Evolutionary conservation across 768 basidiomycete species (phyloP), one percentile per base, ranked within the genome.

Genomic region (Macrolepiota albuminosa): DNA sequence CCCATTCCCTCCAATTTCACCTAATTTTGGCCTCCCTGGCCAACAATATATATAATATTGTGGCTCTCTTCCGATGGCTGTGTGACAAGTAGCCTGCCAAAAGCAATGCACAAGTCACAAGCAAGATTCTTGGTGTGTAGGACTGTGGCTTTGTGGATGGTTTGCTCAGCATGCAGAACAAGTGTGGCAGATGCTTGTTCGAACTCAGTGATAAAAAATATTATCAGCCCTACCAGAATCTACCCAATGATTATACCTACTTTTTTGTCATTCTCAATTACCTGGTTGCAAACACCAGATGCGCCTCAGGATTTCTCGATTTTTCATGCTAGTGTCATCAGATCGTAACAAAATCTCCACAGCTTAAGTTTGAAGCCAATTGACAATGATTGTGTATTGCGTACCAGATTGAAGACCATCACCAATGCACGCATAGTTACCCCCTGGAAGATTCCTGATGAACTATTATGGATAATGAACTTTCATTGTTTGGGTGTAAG

Each of bases 31-130:
- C 58, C 68, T 74, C 14, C 72, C 68, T 14, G 75, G 63, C 64
- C 78, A 78, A 70, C 81, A 81, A n/a, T n/a, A 66, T 79, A 81
- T 14, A 82, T 72, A 55, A 76, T 71, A 36, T 72, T 70, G 37
- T 56, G 63, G 57, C 50, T 61, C 24, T 47, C 43, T 50, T 54
- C 57, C 59, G 56, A 54, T 43, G 63, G 61, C 56, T 82, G 77
- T 14, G 79, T 69, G 34, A 79, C 72, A 11, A 86, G 74, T 29
- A 87, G 72, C 26, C 80, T 76, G 24, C 79, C 73, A 66, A 91
- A 84, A 11, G 86, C 86, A 37, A 85, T 66, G 33, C 88, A 85
- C 58, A 92, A 77, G 70, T 92, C 90, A 57, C 78, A 79, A 18
- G 88, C 87, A 31, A 92, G 75, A 57, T 72, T 79, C 50, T 81